Base-by-base conservation (phyloP, 139 green algal genomes). In the Micromonas pusilla region DNA sequence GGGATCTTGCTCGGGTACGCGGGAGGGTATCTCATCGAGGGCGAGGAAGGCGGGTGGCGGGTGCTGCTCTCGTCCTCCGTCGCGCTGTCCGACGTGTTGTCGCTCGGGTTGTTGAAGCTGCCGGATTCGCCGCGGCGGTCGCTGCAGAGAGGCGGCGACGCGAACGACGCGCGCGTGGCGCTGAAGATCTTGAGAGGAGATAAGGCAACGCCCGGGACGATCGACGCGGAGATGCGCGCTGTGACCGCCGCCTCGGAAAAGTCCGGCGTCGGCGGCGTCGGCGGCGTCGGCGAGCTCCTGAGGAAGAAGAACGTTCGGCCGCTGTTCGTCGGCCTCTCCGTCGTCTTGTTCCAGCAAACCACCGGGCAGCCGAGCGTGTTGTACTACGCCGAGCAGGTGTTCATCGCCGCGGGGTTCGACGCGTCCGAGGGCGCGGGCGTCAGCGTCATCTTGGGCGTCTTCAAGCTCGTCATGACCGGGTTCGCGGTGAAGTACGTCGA, bases 281-380 rank as follows among this genome's bases (percentile, higher is more conserved):
- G 20, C 68, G 36, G n/a, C n/a, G 25, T 33, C 33, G 4, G 62
- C 37, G 34, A 72, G 26, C 65, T 72, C n/a, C 62, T 75, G 5
- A 39, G 53, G n/a, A 60, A 62, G 23, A 32, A 63, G 30, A 62
- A 75, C 37, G 20, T 32, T 16, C 37, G 38, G 30, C 37, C 68
- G 23, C 38, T 75, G 37, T 75, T 62, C 68, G 6, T 75, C 25
- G 72, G 72, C 26, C 72, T 89, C 37, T 88, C 77, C 20, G 86
- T 95, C 0, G 91, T 96, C 86, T 79, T 95, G 3, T 93, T 93
- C 79, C 91, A 96, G 83, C 85, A 89, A 81, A 92, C 97, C 74
- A 97, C 93, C 2, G 93, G 93, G 3, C 93, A 97, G 85, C 93
- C 93, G 6, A 90, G 79, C 6, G 93, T 97, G 54, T 80, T 97